phyloP scores from a whole-genome alignment of 805 yeast genomes.

The Pichia phayaonensis region DNA sequence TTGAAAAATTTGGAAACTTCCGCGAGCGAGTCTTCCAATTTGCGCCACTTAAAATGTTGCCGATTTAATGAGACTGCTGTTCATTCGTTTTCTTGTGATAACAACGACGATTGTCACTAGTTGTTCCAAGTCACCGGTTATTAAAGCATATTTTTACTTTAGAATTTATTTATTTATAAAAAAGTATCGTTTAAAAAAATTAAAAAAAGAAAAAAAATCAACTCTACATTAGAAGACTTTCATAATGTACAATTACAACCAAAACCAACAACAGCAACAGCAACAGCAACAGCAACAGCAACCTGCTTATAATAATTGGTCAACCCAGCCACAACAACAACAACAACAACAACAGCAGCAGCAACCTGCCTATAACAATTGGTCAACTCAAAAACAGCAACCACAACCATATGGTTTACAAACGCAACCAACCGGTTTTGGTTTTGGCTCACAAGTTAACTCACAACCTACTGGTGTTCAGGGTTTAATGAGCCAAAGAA shows the following conservation, averaged over 20 bases:
- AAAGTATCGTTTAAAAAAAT: not conserved
- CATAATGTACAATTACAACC: not conserved
- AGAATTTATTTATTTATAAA: not conserved
- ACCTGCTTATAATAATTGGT: not conserved
- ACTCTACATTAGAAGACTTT: not conserved
- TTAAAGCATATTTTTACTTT: not conserved
- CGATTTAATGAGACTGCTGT: not conserved
- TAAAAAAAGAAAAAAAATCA: not conserved
- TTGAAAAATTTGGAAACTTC: not conserved
- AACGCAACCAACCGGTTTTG: slow-evolving; percentile 37
- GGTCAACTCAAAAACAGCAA: slow-evolving; percentile 19
- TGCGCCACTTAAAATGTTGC: not conserved
- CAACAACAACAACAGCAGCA: slow-evolving; percentile 6
- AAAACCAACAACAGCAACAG: not conserved
- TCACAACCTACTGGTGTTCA: slow-evolving; percentile 21
- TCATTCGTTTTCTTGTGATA: not conserved
- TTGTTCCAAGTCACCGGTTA: not conserved
- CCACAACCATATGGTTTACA: slow-evolving; percentile 24
- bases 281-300: not conserved
- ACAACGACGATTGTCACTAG: not conserved
- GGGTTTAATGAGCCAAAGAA: slow-evolving; percentile 4
- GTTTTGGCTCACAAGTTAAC: slow-evolving; percentile 13
- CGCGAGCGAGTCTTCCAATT: not conserved
- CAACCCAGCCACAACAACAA: not conserved
- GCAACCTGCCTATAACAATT: slow-evolving; percentile 19